Evolutionary conservation across 352 stramenopile species (phyloP).

Genomic region (Globisporangium canariense): DNA sequence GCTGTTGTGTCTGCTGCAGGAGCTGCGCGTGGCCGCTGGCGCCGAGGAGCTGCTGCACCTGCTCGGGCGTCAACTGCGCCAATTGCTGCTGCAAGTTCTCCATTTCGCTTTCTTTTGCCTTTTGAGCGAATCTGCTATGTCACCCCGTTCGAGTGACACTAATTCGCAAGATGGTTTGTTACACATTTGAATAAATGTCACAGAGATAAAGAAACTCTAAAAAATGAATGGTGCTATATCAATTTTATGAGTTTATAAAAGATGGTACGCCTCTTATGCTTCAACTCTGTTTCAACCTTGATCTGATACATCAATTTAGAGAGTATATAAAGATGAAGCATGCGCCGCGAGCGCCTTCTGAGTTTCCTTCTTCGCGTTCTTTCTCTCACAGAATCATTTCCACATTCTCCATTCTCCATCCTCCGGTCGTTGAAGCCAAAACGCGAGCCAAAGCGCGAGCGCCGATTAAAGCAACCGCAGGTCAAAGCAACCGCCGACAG

Average conservation of each 20-base stretch:
- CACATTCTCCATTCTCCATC: neutral
- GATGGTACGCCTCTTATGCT: too few species aligned
- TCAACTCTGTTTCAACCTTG: too few species aligned
- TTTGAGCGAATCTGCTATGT: neutral
- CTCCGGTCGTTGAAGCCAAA: neutral
- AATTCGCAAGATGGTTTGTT: neutral
- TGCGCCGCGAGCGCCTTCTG: slow-evolving; percentile 8
- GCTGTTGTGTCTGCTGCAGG: slow-evolving; percentile 9
- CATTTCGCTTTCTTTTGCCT: slow-evolving; percentile 17
- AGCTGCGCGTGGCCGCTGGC: slow-evolving; percentile 34
- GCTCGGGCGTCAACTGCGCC: slow-evolving; percentile 24
- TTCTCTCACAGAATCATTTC: slow-evolving; percentile 12
- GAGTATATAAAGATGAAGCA: neutral
- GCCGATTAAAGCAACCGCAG: too few species aligned
- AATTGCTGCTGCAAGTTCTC: slow-evolving; percentile 30
- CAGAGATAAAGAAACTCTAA: too few species aligned
- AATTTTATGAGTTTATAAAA: too few species aligned
- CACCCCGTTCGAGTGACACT: neutral
- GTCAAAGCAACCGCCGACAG: neutral
- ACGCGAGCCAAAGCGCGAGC: too few species aligned
- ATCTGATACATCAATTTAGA: neutral
- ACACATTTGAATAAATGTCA: too few species aligned
- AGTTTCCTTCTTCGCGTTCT: slow-evolving; percentile 8
- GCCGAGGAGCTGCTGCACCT: slow-evolving; percentile 27
- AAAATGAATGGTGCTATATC: too few species aligned